Conservation (phyloP, 257 asterid species). For the Penstemon davidsonii region DNA sequence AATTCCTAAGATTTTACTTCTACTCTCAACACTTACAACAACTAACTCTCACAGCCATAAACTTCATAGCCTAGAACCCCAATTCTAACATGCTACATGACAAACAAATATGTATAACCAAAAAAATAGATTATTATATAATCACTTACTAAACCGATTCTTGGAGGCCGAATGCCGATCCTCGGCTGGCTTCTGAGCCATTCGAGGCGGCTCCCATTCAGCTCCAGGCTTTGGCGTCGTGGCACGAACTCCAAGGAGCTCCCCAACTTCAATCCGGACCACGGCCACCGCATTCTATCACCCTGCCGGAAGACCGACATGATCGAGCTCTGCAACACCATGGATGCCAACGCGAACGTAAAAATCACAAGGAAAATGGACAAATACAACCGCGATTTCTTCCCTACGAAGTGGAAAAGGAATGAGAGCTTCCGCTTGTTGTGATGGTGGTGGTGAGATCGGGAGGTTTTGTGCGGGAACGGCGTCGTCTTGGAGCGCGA, state of each 20-base stretch:
- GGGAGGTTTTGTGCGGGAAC: slow-evolving; percentile 46
- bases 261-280: slow-evolving; percentile 78
- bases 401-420: slow-evolving; percentile 45
- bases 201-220: slow-evolving; percentile 54
- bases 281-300: slow-evolving; percentile 65
- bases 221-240: slow-evolving; percentile 33
- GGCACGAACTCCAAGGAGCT: slow-evolving; percentile 74
- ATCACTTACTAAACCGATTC: slow-evolving; percentile 72
- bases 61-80: slow-evolving; percentile 20
- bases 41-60: not conserved
- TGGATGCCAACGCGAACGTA: slow-evolving; percentile 69
- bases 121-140: not conserved
- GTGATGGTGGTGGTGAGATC: slow-evolving; percentile 68
- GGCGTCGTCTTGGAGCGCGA: slow-evolving; percentile 46
- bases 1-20: not conserved
- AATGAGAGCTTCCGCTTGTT: slow-evolving; percentile 42
- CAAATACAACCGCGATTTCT: slow-evolving; percentile 67
- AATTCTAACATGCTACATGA: slow-evolving; percentile 6
- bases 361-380: slow-evolving; percentile 60
- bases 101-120: not conserved
- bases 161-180: slow-evolving; percentile 76
- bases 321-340: slow-evolving; percentile 89
- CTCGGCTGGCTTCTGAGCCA: slow-evolving; percentile 65
- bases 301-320: slow-evolving; percentile 60
- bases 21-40: slow-evolving; percentile 12